These are phyloP conservation scores for Emmonsiellopsis sp. DNA, from an alignment of 2,329 filamentous ascomycete genomes.

Conservation along the genomic window DNA sequence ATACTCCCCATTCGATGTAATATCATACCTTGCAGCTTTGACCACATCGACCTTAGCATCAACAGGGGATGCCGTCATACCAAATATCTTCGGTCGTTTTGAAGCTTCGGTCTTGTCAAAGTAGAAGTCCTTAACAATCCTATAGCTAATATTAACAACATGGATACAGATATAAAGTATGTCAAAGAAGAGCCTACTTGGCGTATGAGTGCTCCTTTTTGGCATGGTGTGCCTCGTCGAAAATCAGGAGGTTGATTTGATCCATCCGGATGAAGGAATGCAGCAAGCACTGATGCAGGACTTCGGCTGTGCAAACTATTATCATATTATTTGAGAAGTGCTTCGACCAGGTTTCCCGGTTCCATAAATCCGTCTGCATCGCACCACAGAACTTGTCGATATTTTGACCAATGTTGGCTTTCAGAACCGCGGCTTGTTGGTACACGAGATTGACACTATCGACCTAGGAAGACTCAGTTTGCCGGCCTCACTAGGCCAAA, in stretches of 20 bases:
- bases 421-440: slow-evolving; percentile 77
- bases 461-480: slow-evolving; percentile 41
- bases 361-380: slow-evolving; percentile 54
- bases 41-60: slow-evolving; percentile 69
- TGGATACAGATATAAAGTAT: background rate
- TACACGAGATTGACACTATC: slow-evolving; percentile 84
- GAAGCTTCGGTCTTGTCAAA: slow-evolving; percentile 36
- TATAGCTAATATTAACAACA: slow-evolving; percentile 17
- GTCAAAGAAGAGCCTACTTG: slow-evolving; percentile 31
- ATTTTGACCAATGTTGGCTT: slow-evolving; percentile 68
- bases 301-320: slow-evolving; percentile 85
- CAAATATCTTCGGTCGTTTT: slow-evolving; percentile 68
- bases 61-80: slow-evolving; percentile 94
- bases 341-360: slow-evolving; percentile 50
- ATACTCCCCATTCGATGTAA: background rate
- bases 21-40: slow-evolving; percentile 49
- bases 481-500: background rate
- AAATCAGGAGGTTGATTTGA: slow-evolving; percentile 81
- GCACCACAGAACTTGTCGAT: slow-evolving; percentile 67
- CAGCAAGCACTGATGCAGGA: slow-evolving; percentile 68
- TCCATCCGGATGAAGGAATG: slow-evolving; percentile 72
- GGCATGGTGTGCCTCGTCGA: slow-evolving; percentile 93
- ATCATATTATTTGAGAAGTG: slow-evolving; percentile 62
- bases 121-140: slow-evolving; percentile 84
- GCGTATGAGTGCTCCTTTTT: slow-evolving; percentile 93